phyloP scores from a whole-genome alignment of 2,329 filamentous ascomycete genomes.

The Colletotrichum falcatum region DNA sequence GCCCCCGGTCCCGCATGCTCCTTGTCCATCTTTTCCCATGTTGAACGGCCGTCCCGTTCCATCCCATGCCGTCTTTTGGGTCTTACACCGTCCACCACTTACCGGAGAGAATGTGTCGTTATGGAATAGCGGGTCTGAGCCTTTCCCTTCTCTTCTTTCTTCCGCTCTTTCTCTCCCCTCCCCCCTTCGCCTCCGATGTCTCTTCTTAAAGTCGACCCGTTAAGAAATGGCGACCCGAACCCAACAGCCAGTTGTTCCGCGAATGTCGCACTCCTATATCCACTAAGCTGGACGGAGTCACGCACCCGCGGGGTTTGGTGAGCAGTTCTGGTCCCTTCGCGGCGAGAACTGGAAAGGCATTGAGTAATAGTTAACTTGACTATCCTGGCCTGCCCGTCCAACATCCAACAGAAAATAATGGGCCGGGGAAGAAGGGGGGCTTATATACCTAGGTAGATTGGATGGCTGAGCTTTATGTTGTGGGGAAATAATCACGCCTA shows the following conservation, averaged over 20 bases:
- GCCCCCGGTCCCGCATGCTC: not conserved
- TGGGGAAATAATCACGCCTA: conserved; percentile 12
- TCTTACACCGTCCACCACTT: conserved; percentile 16
- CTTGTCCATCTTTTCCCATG: not conserved
- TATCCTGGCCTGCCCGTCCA: not conserved
- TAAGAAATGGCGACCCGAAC: not conserved
- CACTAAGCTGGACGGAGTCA: not conserved
- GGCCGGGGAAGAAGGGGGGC: not conserved
- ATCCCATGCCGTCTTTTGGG: conserved; percentile 6
- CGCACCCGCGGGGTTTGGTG: not conserved
- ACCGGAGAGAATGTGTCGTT: not conserved
- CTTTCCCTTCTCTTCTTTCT: not conserved
- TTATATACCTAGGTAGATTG: not conserved
- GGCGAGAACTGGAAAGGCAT: not conserved
- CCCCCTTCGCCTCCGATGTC: too few relatives aligned
- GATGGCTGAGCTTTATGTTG: conserved; percentile 3
- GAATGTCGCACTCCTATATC: not conserved
- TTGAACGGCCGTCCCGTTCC: not conserved
- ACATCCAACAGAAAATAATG: not conserved
- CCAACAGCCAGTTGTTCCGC: not conserved
- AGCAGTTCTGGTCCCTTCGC: conserved; percentile 4
- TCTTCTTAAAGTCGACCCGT: not conserved
- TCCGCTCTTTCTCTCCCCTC: not conserved
- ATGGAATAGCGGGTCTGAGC: not conserved
- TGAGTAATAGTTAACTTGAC: not conserved